Conservation (phyloP, 108 stramenopile genomes). For the Skeletonema menzelii region DNA sequence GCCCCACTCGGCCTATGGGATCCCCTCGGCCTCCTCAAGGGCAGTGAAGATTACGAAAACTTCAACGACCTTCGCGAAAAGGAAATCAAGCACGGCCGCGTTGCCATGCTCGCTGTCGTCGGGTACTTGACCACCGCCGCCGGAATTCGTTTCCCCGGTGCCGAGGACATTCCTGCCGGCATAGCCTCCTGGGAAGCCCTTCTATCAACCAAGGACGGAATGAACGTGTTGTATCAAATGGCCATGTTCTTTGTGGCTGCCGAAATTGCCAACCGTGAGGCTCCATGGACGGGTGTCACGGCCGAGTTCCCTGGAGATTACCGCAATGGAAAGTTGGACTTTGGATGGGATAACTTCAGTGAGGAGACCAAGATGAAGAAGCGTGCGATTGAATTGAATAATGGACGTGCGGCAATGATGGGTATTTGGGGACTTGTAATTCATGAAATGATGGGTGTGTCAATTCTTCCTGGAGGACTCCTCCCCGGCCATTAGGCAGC, state of each 20-base stretch:
- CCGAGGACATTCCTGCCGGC: constrained; percentile 71
- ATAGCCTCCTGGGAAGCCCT: constrained; percentile 54
- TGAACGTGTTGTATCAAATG: constrained; percentile 15
- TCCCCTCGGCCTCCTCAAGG: constrained; percentile 55
- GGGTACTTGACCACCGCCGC: constrained; percentile 72
- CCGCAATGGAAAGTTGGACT: constrained; percentile 71
- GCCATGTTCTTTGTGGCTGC: constrained; percentile 7
- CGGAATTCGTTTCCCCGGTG: constrained; percentile 75
- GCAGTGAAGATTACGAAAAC: constrained; percentile 46
- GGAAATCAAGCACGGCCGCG: constrained; percentile 60
- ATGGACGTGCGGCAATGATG: constrained; percentile 47
- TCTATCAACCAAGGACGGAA: constrained; percentile 14
- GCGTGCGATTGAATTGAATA: constrained; percentile 91
- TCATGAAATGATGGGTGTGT: constrained; percentile 13
- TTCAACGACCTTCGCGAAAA: constrained; percentile 60
- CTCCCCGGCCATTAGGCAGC: constrained; percentile 11
- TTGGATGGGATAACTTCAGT: constrained; percentile 68
- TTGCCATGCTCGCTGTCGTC: constrained; percentile 58
- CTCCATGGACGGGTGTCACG: constrained; percentile 52
- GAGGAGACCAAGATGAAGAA: constrained; percentile 69
- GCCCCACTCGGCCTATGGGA: constrained; percentile 84
- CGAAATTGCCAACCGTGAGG: constrained; percentile 15
- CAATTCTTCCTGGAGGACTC: constrained; percentile 17
- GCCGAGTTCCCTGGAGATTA: constrained; percentile 76
- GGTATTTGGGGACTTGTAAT: constrained; percentile 51